Conservation (phyloP, 1,284 basidiomycete species). For the Chondrostereum purpureum region DNA sequence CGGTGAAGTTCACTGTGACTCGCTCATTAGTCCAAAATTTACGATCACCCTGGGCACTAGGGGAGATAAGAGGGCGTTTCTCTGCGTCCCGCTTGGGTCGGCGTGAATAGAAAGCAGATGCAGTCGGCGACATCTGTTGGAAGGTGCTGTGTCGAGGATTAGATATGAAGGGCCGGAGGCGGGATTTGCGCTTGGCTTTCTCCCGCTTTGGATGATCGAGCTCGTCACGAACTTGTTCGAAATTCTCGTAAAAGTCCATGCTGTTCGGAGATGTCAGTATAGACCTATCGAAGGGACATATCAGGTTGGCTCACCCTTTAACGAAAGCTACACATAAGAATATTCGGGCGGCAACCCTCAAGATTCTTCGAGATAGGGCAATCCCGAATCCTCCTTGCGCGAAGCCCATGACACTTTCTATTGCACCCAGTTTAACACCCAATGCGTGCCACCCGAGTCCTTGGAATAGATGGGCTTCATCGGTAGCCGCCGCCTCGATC, state of each 20-base stretch:
- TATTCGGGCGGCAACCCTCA: slow-evolving; percentile 48
- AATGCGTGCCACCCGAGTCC: slow-evolving; percentile 59
- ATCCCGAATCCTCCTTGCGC: slow-evolving; percentile 43
- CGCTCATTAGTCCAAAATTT: slow-evolving; percentile 33
- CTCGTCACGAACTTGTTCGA: slow-evolving; percentile 25
- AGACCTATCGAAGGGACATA: not conserved
- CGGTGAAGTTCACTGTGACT: slow-evolving; percentile 50
- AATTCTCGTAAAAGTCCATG: slow-evolving; percentile 3
- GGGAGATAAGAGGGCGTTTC: slow-evolving; percentile 4
- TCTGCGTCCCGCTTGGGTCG: slow-evolving; percentile 12
- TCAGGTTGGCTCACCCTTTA: slow-evolving; percentile 47
- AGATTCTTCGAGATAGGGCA: slow-evolving; percentile 46
- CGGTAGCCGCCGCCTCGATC: slow-evolving; percentile 37
- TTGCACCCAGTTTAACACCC: slow-evolving; percentile 52
- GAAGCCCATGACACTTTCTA: slow-evolving; percentile 65
- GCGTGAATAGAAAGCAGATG: slow-evolving; percentile 25
- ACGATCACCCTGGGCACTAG: slow-evolving; percentile 9
- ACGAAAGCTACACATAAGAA: slow-evolving; percentile 53
- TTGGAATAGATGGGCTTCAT: slow-evolving; percentile 45
- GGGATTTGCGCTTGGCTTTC: slow-evolving; percentile 24
- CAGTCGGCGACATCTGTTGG: slow-evolving; percentile 40
- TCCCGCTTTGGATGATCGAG: slow-evolving; percentile 14
- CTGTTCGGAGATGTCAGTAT: not conserved
- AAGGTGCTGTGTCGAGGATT: slow-evolving; percentile 51
- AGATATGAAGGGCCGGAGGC: slow-evolving; percentile 40